Evolutionary conservation across 257 asterid species (phyloP).

Genomic region (Rauvolfia tetraphylla): DNA sequence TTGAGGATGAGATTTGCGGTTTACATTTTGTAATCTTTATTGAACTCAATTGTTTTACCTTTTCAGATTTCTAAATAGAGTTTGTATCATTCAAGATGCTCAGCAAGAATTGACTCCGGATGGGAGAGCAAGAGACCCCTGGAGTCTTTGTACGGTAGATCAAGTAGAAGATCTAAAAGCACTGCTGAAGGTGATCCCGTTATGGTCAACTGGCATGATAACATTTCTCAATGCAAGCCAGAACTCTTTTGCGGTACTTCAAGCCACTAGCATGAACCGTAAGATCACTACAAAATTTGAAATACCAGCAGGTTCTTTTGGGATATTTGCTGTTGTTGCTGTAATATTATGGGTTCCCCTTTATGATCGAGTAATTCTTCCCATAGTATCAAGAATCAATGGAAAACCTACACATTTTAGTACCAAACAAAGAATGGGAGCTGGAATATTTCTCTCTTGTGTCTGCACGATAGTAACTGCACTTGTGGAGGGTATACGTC

Average conservation of each 20-base stretch:
- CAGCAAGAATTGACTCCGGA: slow-evolving; percentile 32
- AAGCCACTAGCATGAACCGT: slow-evolving; percentile 65
- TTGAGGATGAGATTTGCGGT: neutral
- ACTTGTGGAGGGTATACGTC: slow-evolving; percentile 43
- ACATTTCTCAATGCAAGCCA: slow-evolving; percentile 51
- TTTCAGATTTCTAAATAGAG: slow-evolving; percentile 68
- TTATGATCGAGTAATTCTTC: slow-evolving; percentile 53
- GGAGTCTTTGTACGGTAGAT: slow-evolving; percentile 67
- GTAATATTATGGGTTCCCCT: slow-evolving; percentile 50
- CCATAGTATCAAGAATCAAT: slow-evolving; percentile 48
- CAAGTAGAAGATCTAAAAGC: slow-evolving; percentile 79
- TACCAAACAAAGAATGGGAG: slow-evolving; percentile 54
- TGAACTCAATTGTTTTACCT: neutral
- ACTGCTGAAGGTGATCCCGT: slow-evolving; percentile 50
- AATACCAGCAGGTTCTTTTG: slow-evolving; percentile 75
- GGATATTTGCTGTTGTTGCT: slow-evolving; percentile 36
- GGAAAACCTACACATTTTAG: slow-evolving; percentile 36
- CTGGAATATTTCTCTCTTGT: slow-evolving; percentile 58
- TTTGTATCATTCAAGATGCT: slow-evolving; percentile 52
- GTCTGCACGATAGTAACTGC: slow-evolving; percentile 49
- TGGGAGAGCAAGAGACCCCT: slow-evolving; percentile 44
- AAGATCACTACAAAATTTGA: slow-evolving; percentile 39
- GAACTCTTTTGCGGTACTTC: slow-evolving; percentile 54
- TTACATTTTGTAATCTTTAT: no score
- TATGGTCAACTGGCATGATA: slow-evolving; percentile 71